These are phyloP conservation scores for Aspergillus carbonarius DNA, from an alignment of 2,329 filamentous ascomycete species.

Conservation along the genomic window DNA sequence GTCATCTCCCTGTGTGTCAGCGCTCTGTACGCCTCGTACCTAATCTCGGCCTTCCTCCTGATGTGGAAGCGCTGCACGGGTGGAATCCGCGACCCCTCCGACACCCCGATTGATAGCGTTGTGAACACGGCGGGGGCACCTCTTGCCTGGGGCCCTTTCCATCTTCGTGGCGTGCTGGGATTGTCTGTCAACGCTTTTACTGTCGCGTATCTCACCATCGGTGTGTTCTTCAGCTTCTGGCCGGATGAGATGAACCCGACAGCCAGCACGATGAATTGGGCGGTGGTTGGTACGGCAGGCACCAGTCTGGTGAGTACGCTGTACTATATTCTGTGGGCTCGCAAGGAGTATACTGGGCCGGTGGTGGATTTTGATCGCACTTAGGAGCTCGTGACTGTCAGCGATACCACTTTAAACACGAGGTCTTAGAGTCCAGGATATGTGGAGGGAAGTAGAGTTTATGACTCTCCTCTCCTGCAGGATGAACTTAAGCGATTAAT, in stretches of 20 bases:
- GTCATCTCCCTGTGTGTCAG: constrained; percentile 5
- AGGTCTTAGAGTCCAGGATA: no score
- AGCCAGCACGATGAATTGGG: constrained; percentile 4
- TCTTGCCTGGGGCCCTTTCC: neutral
- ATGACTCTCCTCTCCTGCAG: no score
- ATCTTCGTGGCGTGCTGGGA: neutral
- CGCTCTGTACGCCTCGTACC: constrained; percentile 1
- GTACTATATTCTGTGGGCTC: neutral
- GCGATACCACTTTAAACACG: no score
- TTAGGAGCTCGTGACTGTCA: no score
- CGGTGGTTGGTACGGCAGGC: constrained; percentile 1
- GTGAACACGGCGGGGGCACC: constrained; percentile 1
- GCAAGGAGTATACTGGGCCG: constrained; percentile 3
- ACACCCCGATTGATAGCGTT: neutral
- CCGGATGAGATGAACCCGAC: neutral
- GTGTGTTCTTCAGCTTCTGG: constrained; percentile 5
- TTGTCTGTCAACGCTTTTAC: neutral
- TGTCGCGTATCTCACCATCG: neutral
- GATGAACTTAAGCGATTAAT: no score
- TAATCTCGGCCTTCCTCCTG: neutral
- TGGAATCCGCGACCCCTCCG: neutral
- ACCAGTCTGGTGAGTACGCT: neutral
- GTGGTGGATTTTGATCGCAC: constrained; percentile 1
- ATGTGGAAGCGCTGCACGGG: constrained; percentile 2
- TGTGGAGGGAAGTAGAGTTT: no score